A percentile compares a stretch with the other conserved stretches of the same genome.
Conservation (phyloP, 495 filamentous ascomycete species). For the Copromyces sp. region DNA sequence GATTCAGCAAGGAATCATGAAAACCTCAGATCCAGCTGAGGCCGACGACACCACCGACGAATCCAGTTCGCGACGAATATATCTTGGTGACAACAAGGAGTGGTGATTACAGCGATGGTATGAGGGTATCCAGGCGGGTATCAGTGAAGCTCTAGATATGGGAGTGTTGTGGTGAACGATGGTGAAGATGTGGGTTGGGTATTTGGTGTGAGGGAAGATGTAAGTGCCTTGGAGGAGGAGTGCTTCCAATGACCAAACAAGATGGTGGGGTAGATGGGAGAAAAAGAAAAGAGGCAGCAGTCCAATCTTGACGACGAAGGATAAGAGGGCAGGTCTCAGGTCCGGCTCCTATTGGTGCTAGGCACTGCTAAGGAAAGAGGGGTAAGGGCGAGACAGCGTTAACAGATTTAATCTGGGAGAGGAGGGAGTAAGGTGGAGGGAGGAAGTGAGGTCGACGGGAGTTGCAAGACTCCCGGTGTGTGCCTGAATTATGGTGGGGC, state of each 20-base stretch:
- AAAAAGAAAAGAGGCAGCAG: not conserved
- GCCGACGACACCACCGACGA: not conserved
- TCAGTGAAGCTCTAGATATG: not conserved
- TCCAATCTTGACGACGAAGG: not conserved
- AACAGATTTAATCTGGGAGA: slow-evolving; percentile 13
- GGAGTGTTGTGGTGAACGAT: not conserved
- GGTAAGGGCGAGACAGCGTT: not conserved
- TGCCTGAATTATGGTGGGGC: not conserved
- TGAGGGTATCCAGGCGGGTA: not conserved
- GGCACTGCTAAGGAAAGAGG: not conserved
- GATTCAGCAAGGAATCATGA: not conserved
- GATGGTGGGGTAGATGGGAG: not conserved
- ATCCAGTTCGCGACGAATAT: not conserved
- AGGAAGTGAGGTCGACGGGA: not conserved
- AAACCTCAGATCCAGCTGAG: not conserved
- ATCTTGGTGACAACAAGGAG: not conserved
- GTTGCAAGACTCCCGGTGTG: not conserved
- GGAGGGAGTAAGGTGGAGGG: slow-evolving; percentile 7
- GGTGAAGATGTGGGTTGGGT: not conserved
- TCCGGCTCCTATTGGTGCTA: not conserved
- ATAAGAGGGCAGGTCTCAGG: not conserved
- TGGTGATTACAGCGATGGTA: not conserved
- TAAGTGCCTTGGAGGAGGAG: not conserved
- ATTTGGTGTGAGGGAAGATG: not conserved
- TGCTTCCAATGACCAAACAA: not conserved